Evolutionary conservation across 2,329 filamentous ascomycete species (phyloP).

Genomic region (Lasiodiplodia sp.): DNA sequence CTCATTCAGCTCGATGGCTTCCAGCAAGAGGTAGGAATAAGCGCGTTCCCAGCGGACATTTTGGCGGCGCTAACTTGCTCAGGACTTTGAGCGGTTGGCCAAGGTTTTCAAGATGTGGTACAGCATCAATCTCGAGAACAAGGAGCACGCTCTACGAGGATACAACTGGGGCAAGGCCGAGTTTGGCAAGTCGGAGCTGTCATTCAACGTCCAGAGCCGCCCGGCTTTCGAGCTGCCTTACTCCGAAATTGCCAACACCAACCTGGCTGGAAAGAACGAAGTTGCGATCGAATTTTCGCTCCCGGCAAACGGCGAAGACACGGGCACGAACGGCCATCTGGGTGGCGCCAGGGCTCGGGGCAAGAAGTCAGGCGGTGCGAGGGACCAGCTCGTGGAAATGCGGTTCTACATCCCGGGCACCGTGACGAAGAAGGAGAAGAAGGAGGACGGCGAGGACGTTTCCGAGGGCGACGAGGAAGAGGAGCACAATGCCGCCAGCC

Average conservation of each 20-base stretch:
- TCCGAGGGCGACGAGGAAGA: constrained; percentile 70
- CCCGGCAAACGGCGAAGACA: constrained; percentile 73
- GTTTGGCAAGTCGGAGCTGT: constrained; percentile 91
- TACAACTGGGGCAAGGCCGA: constrained; percentile 99
- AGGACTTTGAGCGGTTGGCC: constrained; percentile 87
- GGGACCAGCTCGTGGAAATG: constrained; percentile 97
- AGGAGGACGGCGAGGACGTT: constrained; percentile 71
- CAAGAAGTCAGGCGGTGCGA: constrained; percentile 86
- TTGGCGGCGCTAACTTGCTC: constrained; percentile 29
- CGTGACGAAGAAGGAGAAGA: constrained; percentile 72
- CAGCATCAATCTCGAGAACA: constrained; percentile 87
- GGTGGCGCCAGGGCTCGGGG: constrained; percentile 78
- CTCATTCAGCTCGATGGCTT: constrained; percentile 96
- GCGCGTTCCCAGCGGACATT: not conserved
- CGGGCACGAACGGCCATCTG: constrained; percentile 74
- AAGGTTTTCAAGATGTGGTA: constrained; percentile 99
- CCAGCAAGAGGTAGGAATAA: constrained; percentile 71
- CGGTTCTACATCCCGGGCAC: constrained; percentile 97
- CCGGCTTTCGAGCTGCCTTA: constrained; percentile 97
- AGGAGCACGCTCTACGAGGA: constrained; percentile 91
- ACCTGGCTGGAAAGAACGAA: constrained; percentile 95
- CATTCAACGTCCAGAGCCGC: constrained; percentile 96
- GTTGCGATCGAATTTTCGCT: constrained; percentile 94
- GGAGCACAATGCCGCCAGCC: constrained; percentile 91
- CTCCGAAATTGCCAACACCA: constrained; percentile 96